Conservation (phyloP, 164 flowering plant species). For the Sedum album region DNA sequence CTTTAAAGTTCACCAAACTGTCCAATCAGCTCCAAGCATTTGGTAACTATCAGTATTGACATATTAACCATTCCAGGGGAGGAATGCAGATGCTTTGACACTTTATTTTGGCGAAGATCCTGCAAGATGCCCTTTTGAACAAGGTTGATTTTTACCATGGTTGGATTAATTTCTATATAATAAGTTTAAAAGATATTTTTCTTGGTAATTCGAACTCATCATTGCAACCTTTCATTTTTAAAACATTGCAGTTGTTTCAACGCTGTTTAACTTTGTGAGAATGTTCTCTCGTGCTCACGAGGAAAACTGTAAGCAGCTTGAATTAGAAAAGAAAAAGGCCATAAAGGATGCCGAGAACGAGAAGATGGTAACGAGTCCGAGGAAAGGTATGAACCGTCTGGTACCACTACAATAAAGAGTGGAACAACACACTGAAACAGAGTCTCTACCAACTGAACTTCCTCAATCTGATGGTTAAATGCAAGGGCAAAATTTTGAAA, state of each 20-base stretch:
- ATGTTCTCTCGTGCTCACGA: constrained; percentile 49
- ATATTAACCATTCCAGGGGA: constrained; percentile 47
- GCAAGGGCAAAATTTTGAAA: neutral
- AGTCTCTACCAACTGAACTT: neutral
- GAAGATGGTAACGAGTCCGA: constrained; percentile 22
- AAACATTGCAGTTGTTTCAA: constrained; percentile 39
- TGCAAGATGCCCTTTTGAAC: constrained; percentile 85
- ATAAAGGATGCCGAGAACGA: constrained; percentile 39
- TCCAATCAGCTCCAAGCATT: neutral
- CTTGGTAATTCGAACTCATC: neutral
- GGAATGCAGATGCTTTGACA: constrained; percentile 84
- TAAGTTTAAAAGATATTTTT: neutral
- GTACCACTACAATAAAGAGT: neutral
- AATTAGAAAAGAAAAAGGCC: constrained; percentile 52
- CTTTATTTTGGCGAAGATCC: constrained; percentile 98
- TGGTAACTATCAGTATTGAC: neutral
- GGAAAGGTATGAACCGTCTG: neutral
- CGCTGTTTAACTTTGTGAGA: constrained; percentile 47
- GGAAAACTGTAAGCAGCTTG: constrained; percentile 54
- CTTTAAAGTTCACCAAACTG: neutral
- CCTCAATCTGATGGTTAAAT: neutral
- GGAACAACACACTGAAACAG: constrained; percentile 1
- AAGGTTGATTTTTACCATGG: constrained; percentile 42
- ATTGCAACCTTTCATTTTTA: too few relatives aligned
- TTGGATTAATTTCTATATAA: neutral